These are phyloP conservation scores for Colletotrichum tamarilloi DNA, from an alignment of 2,329 filamentous ascomycete genomes.

Conservation along the genomic window DNA sequence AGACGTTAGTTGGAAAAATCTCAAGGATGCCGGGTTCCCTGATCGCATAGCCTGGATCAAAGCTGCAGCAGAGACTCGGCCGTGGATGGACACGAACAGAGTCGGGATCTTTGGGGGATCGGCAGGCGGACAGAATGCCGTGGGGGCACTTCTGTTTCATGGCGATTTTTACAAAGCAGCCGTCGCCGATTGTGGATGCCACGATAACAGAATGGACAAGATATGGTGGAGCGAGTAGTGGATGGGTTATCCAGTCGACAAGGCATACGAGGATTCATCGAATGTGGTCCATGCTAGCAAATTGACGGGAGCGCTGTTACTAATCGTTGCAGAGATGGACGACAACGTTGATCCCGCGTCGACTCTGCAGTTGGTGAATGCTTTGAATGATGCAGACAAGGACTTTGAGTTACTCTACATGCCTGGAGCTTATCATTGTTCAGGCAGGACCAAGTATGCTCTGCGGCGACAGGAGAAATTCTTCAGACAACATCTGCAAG, in stretches of 20 bases:
- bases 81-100: conserved; percentile 43
- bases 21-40: conserved; percentile 42
- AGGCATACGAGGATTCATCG: conserved; percentile 42
- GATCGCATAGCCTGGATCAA: conserved; percentile 45
- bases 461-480: conserved; percentile 1
- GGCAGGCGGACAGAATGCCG: conserved; percentile 45
- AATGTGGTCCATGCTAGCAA: conserved; percentile 43
- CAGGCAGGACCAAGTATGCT: neutral
- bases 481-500: conserved; percentile 14
- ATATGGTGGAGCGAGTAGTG: conserved; percentile 47
- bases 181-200: conserved; percentile 42
- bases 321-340: conserved; percentile 44
- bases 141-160: conserved; percentile 42
- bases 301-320: conserved; percentile 41
- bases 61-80: conserved; percentile 40
- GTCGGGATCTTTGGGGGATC: conserved; percentile 44
- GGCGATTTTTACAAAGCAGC: conserved; percentile 44
- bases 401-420: conserved; percentile 44
- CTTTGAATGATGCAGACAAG: conserved; percentile 42
- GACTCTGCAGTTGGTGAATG: conserved; percentile 43
- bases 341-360: conserved; percentile 44
- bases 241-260: conserved; percentile 47
- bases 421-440: conserved; percentile 35
- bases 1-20: conserved; percentile 44
- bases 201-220: conserved; percentile 46